Evolutionary conservation across 2,329 filamentous ascomycete species (phyloP).

Genomic region (Xylaria hypoxylon): DNA sequence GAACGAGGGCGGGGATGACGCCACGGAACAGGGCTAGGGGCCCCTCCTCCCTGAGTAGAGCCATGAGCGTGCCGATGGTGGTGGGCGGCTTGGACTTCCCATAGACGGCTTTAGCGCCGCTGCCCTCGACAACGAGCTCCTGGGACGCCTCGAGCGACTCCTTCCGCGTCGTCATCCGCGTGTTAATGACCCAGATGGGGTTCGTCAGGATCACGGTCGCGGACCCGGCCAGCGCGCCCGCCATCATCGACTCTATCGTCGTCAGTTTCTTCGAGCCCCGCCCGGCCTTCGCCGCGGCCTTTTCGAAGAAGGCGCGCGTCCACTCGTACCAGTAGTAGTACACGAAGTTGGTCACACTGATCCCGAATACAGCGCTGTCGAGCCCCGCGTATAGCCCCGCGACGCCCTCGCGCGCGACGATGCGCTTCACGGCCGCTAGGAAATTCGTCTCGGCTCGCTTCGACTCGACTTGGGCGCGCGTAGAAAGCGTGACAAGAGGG

Average conservation of each 20-base stretch:
- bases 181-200: constrained; percentile 99
- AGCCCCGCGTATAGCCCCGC: constrained; percentile 91
- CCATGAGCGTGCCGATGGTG: constrained; percentile 83
- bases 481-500: constrained; percentile 96
- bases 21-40: constrained; percentile 88
- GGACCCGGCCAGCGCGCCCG: constrained; percentile 91
- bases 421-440: constrained; percentile 82
- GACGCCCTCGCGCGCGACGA: constrained; percentile 91
- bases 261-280: constrained; percentile 84
- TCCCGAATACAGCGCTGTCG: constrained; percentile 94
- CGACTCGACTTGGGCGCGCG: constrained; percentile 96
- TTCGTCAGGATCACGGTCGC: constrained; percentile 97
- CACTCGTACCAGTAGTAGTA: constrained; percentile 99
- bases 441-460: constrained; percentile 90
- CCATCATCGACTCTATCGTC: constrained; percentile 93
- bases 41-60: constrained; percentile 86
- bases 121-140: constrained; percentile 57
- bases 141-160: constrained; percentile 55
- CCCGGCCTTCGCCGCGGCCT: constrained; percentile 77
- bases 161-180: constrained; percentile 93
- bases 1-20: constrained; percentile 89
- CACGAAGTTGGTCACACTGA: constrained; percentile 98
- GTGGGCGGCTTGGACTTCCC: constrained; percentile 67
- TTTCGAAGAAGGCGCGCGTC: constrained; percentile 88
- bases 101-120: constrained; percentile 43